phyloP scores from a whole-genome alignment of 2,329 filamentous ascomycete species.

The Tolypocladium capitatum region DNA sequence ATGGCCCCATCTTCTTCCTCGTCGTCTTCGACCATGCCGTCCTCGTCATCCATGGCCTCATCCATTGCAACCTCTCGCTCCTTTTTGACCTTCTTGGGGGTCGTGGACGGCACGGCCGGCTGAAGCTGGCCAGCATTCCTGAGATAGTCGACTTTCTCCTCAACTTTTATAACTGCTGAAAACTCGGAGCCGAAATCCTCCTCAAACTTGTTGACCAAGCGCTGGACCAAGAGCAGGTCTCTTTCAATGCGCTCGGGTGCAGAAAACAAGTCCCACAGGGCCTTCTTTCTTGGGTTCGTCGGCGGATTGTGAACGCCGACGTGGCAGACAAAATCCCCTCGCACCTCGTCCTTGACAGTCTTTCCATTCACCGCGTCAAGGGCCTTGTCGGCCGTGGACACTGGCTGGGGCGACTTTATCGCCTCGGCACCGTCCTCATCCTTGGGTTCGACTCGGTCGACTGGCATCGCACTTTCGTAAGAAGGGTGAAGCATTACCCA shows the following conservation, averaged over 20 bases:
- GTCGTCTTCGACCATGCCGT: conserved; percentile 57
- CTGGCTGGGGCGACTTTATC: conserved; percentile 36
- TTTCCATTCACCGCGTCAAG: conserved; percentile 94
- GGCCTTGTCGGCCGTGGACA: conserved; percentile 67
- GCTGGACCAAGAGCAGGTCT: conserved; percentile 70
- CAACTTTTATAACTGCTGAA: conserved; percentile 67
- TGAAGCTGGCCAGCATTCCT: conserved; percentile 65
- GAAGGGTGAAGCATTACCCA: conserved; percentile 93
- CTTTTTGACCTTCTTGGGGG: conserved; percentile 47
- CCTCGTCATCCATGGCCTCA: conserved; percentile 49
- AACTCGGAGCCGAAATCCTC: conserved; percentile 65
- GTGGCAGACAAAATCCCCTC: conserved; percentile 94
- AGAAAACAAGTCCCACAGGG: conserved; percentile 92
- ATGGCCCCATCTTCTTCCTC: conserved; percentile 72
- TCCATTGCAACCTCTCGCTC: conserved; percentile 47
- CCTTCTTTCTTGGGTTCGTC: conserved; percentile 77
- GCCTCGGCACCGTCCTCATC: conserved; percentile 52
- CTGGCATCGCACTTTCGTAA: conserved; percentile 48
- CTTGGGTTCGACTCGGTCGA: conserved; percentile 61
- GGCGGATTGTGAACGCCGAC: conserved; percentile 92
- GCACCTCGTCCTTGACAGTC: conserved; percentile 85
- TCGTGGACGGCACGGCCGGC: conserved; percentile 40
- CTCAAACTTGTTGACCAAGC: conserved; percentile 75
- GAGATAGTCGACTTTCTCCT: conserved; percentile 74
- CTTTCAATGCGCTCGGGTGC: conserved; percentile 86